Evolutionary conservation across 495 filamentous ascomycete genomes (phyloP).

Genomic region (Haplographium delicatum): DNA sequence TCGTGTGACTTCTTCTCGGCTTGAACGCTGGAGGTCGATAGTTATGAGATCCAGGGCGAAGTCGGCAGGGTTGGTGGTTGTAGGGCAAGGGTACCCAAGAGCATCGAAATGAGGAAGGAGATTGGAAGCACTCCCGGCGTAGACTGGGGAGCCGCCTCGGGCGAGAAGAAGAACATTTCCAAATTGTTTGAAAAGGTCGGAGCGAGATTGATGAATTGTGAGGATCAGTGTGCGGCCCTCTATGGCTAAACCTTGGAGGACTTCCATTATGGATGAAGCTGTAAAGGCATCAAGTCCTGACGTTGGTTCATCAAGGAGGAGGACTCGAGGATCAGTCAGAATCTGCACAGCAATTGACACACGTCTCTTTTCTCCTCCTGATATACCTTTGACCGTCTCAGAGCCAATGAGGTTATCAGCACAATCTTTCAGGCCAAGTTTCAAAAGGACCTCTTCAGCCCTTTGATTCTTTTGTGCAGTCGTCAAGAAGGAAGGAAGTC

Average conservation of each 20-base stretch:
- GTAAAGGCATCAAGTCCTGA: constrained; percentile 74
- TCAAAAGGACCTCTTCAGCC: constrained; percentile 65
- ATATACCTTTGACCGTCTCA: constrained; percentile 68
- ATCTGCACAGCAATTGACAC: constrained; percentile 74
- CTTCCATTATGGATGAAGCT: constrained; percentile 67
- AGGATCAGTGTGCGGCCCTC: constrained; percentile 69
- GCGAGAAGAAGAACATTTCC: constrained; percentile 65
- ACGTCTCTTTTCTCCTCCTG: constrained; percentile 69
- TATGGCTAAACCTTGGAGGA: constrained; percentile 59
- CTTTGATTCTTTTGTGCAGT: constrained; percentile 55
- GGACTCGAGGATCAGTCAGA: constrained; percentile 62
- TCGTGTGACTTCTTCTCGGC: constrained; percentile 52
- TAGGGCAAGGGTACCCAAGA: constrained; percentile 57
- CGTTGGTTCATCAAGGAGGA: constrained; percentile 71
- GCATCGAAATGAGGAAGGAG: constrained; percentile 61
- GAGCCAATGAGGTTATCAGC: constrained; percentile 68
- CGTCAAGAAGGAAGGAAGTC: constrained; percentile 63
- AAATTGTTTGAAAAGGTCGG: constrained; percentile 65
- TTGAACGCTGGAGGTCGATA: constrained; percentile 59
- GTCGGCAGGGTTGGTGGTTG: constrained; percentile 67
- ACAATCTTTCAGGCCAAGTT: constrained; percentile 73
- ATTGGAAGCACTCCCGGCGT: constrained; percentile 54
- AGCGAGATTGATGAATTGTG: constrained; percentile 71
- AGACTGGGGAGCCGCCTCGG: constrained; percentile 60
- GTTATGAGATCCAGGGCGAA: constrained; percentile 73